Percentiles rank a stretch among this genome's conserved stretches.
Evolutionary conservation across 2,329 filamentous ascomycete species (phyloP).

Genomic region (Colletotrichum orchidophilum): DNA sequence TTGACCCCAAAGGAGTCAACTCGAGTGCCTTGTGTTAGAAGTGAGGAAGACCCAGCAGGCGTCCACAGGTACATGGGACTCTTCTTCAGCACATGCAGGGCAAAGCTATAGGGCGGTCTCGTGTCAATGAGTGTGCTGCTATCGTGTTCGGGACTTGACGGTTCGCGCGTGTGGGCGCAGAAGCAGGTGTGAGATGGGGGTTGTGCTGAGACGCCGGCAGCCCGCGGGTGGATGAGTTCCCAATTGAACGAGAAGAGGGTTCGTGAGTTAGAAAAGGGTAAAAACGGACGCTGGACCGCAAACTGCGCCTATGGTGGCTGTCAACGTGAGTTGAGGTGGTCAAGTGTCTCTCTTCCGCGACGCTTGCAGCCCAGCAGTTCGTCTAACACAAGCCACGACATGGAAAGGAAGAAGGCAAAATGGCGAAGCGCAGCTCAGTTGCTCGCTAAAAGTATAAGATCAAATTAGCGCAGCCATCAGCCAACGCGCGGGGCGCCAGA

Average conservation of each 20-base stretch:
- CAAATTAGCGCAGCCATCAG: background rate
- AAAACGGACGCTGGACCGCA: background rate
- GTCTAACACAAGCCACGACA: background rate
- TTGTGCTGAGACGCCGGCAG: too few species aligned
- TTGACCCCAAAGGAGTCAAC: background rate
- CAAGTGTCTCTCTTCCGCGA: conserved; percentile 4
- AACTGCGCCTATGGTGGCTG: background rate
- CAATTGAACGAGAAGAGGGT: too few species aligned
- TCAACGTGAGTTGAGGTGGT: background rate
- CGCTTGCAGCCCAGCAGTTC: conserved; percentile 20
- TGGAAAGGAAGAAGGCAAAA: background rate
- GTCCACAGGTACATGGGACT: background rate
- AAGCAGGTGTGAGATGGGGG: background rate
- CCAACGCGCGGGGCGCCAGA: conserved; percentile 3
- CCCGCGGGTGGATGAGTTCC: too few species aligned
- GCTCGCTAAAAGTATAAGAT: background rate
- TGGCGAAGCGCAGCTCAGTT: background rate
- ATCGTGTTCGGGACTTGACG: background rate
- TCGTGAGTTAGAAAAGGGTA: background rate
- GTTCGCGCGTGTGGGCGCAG: background rate
- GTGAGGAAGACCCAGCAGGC: background rate
- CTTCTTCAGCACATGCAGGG: background rate
- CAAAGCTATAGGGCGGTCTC: background rate
- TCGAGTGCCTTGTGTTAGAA: background rate
- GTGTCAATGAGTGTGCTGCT: background rate